These are phyloP conservation scores for Aureobasidium sp. DNA, from an alignment of 2,329 filamentous ascomycete species.

Conservation along the genomic window DNA sequence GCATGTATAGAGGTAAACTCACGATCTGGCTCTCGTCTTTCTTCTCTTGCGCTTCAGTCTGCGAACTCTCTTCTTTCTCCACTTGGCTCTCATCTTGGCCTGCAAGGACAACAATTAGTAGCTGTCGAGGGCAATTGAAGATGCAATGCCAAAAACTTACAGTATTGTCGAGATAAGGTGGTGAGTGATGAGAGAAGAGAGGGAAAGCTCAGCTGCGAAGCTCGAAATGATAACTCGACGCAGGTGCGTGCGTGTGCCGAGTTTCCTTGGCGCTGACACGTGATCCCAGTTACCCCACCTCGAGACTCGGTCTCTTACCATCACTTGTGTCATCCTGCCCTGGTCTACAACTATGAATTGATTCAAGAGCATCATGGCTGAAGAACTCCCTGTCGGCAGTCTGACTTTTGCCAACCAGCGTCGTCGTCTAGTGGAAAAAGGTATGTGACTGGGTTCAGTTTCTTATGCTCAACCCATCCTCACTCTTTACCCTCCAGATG, in stretches of 20 bases:
- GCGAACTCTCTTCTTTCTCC: slow-evolving; percentile 99
- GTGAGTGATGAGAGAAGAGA: slow-evolving; percentile 28
- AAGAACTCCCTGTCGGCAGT: neutral
- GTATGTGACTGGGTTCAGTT: neutral
- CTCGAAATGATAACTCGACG: neutral
- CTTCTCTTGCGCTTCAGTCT: slow-evolving; percentile 99
- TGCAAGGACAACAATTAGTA: slow-evolving; percentile 9
- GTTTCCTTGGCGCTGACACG: slow-evolving; percentile 14
- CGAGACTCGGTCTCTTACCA: neutral
- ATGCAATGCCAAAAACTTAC: slow-evolving; percentile 24
- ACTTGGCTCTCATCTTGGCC: slow-evolving; percentile 82
- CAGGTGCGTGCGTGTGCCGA: neutral
- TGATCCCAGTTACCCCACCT: no score
- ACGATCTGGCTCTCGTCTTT: slow-evolving; percentile 99
- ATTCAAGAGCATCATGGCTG: neutral
- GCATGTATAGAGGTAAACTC: slow-evolving; percentile 36
- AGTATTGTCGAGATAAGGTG: slow-evolving; percentile 35
- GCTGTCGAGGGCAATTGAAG: slow-evolving; percentile 14
- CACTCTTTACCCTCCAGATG: neutral
- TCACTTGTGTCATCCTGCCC: no score
- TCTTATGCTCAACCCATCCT: neutral
- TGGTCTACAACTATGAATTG: neutral
- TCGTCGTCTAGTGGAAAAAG: neutral
- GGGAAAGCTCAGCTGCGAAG: slow-evolving; percentile 15
- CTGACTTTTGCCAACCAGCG: neutral